Conservation (phyloP, 768 basidiomycete species). For the Amanita muscaria region DNA sequence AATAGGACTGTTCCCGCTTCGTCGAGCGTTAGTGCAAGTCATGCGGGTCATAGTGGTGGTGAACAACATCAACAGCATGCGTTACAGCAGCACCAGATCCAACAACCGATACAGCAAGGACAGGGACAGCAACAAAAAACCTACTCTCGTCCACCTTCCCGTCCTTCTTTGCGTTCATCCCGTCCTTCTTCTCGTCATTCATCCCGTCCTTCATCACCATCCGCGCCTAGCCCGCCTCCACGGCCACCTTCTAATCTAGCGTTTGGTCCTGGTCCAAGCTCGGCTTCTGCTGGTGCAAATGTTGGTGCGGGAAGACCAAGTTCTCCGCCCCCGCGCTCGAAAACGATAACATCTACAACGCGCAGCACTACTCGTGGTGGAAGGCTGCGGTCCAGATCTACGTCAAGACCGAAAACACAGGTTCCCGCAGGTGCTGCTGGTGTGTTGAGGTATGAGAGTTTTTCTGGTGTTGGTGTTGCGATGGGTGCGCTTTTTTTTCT, state of each 20-base stretch:
- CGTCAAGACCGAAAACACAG: background rate
- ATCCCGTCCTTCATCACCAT: background rate
- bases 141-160: background rate
- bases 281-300: no score
- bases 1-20: background rate
- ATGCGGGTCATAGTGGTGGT: no score
- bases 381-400: background rate
- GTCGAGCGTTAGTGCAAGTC: no score
- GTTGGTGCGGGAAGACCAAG: no score
- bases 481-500: no score
- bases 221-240: background rate
- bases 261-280: background rate
- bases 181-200: background rate
- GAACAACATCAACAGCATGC: background rate
- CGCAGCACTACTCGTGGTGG: no score
- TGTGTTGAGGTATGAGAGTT: background rate
- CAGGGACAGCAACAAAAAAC: no score
- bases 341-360: no score
- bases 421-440: background rate
- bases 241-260: background rate
- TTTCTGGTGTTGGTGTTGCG: background rate
- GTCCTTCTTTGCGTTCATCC: background rate
- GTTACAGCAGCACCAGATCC: background rate
- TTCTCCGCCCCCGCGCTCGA: no score
- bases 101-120: no score